Evolutionary conservation across 2,329 filamentous ascomycete genomes (phyloP).

Genomic region (Aspergillus niger): DNA sequence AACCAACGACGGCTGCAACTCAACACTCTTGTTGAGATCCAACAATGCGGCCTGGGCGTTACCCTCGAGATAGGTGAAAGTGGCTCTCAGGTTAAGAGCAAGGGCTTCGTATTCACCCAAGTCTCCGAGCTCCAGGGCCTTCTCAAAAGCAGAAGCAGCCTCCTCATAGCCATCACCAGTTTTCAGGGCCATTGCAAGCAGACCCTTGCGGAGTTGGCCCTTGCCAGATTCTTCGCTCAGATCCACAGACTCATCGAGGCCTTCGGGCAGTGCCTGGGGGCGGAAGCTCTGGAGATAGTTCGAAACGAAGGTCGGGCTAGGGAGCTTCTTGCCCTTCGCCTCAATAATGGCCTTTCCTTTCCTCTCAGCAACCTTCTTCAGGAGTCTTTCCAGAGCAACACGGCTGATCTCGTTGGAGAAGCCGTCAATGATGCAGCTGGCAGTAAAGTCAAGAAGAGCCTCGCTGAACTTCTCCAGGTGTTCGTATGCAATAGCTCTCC

Average conservation of each 20-base stretch:
- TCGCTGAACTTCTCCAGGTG: slow-evolving; percentile 89
- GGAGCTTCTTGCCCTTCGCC: slow-evolving; percentile 79
- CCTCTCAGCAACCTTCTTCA: slow-evolving; percentile 95
- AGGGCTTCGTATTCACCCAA: slow-evolving; percentile 83
- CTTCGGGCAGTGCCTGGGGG: slow-evolving; percentile 73
- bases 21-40: slow-evolving; percentile 90
- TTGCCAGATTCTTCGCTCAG: slow-evolving; percentile 76
- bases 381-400: slow-evolving; percentile 83
- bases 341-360: slow-evolving; percentile 89
- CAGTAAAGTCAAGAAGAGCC: slow-evolving; percentile 94
- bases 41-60: slow-evolving; percentile 79
- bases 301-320: slow-evolving; percentile 93
- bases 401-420: slow-evolving; percentile 92
- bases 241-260: slow-evolving; percentile 79
- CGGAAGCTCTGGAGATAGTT: slow-evolving; percentile 99
- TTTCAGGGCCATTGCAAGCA: slow-evolving; percentile 78
- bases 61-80: slow-evolving; percentile 89
- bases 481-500: slow-evolving; percentile 94
- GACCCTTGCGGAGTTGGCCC: slow-evolving; percentile 80
- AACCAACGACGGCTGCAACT: slow-evolving; percentile 81
- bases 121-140: slow-evolving; percentile 78
- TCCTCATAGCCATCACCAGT: slow-evolving; percentile 91
- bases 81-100: slow-evolving; percentile 94
- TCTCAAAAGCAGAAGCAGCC: slow-evolving; percentile 81
- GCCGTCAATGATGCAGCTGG: slow-evolving; percentile 97